Evolutionary conservation across 768 basidiomycete species (phyloP), one percentile per base, ranked within the genome.

Genomic region (Zangia roseola): DNA sequence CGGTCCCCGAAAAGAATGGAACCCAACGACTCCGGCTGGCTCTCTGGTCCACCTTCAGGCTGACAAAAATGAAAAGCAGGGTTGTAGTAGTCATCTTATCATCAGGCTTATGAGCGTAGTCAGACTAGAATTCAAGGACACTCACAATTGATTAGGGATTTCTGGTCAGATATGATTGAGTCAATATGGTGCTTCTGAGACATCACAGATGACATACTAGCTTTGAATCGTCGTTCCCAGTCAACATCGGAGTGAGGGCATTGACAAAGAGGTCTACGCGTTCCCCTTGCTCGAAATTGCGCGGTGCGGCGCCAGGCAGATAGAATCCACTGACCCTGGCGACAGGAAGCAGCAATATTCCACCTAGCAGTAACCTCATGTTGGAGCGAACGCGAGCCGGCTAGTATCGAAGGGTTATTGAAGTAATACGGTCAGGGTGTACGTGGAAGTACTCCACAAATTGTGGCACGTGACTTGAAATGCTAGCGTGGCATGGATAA

Each of bases 1-100:
- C 95, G 79, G 74, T 97, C 95, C 14, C 95, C 95, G 57, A 97
- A 97, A n/a, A 98, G 73, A 59, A 97, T 94, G 16, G 91, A 91
- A 6, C 95, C 95, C 23, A 97, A 72, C 2, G 84, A 87, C 67
- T 94, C 94, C 4, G 91, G 87, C 62, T 85, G 84, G 57, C 80
- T 81, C 62, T 81, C 68, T 19, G 83, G 77, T 10, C 91, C 94
- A 17, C 73, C 85, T 35, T 76, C 70, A 21, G 95, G 95, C 49
- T 80, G 62, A 62, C 95, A 98, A 68, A 97, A 97, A 53, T 83
- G 83, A 54, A 97, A 88, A 45, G 76, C 75, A 2, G 86, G 80
- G 61, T 94, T 81, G 69, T 97, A 98, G 70, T 95, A 97, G 67
- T 98, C 95, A 67, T 95, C 91, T 90, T 58, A 51, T 52, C 50